A percentile compares a stretch with the other conserved stretches of the same genome.
phyloP scores from a whole-genome alignment of 768 basidiomycete species.

The Suillus alpinus region DNA sequence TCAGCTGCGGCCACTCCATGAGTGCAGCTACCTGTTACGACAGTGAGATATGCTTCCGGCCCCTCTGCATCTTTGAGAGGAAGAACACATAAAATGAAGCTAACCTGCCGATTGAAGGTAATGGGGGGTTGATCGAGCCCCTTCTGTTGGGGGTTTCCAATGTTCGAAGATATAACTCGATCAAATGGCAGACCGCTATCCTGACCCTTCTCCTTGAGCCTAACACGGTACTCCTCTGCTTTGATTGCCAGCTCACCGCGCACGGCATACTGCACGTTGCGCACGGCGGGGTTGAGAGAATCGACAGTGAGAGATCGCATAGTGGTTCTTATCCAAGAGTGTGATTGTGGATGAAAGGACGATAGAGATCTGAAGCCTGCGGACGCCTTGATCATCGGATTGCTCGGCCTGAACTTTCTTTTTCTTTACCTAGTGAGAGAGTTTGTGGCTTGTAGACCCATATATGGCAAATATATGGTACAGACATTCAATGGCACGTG shows the following conservation, averaged over 20 bases:
- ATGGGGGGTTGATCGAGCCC: slow-evolving; percentile 92
- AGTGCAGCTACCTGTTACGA: slow-evolving; percentile 74
- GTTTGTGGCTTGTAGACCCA: neutral
- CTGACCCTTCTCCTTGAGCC: slow-evolving; percentile 50
- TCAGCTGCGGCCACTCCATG: slow-evolving; percentile 87
- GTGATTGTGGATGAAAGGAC: slow-evolving; percentile 1
- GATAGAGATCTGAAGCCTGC: slow-evolving; percentile 5
- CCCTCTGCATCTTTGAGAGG: neutral
- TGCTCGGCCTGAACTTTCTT: neutral
- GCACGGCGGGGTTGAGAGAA: slow-evolving; percentile 79
- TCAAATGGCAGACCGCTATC: slow-evolving; percentile 73
- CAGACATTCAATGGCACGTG: slow-evolving; percentile 6
- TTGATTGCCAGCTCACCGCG: slow-evolving; percentile 96
- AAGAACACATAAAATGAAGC: slow-evolving; percentile 15
- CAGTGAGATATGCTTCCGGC: slow-evolving; percentile 7
- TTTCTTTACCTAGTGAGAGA: neutral
- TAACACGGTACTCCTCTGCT: slow-evolving; percentile 77
- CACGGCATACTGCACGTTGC: slow-evolving; percentile 93
- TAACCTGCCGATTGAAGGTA: slow-evolving; percentile 88
- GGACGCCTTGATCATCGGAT: slow-evolving; percentile 5
- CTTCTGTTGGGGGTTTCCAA: slow-evolving; percentile 96
- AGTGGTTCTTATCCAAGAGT: slow-evolving; percentile 7
- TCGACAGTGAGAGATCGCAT: slow-evolving; percentile 65
- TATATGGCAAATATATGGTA: neutral
- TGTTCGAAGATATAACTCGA: slow-evolving; percentile 90